phyloP scores from a whole-genome alignment of 2,329 filamentous ascomycete species.

The Helotiales sp. region DNA sequence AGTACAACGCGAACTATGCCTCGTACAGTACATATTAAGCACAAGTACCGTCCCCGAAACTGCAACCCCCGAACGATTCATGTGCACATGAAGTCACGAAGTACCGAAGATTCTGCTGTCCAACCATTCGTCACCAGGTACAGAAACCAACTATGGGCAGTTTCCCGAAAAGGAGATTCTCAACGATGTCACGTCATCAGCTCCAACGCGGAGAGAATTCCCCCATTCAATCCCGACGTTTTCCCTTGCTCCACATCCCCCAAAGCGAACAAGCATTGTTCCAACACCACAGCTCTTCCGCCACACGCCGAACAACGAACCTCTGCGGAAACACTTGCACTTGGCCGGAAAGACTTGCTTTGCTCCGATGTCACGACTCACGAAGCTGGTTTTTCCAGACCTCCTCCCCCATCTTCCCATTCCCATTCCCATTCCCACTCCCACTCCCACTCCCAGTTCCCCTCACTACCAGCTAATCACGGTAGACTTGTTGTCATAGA shows the following conservation, averaged over 20 bases:
- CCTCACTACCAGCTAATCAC: not conserved
- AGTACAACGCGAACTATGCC: too few relatives aligned
- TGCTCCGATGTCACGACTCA: not conserved
- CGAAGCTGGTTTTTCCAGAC: not conserved
- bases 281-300: not conserved
- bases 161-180: not conserved
- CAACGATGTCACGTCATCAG: not conserved
- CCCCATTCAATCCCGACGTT: not conserved
- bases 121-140: not conserved
- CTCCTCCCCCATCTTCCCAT: not conserved
- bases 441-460: not conserved
- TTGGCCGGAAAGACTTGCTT: not conserved
- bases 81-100: not conserved
- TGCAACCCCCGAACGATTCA: not conserved
- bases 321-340: not conserved
- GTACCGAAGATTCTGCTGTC: not conserved
- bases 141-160: not conserved
- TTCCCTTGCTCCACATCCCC: not conserved
- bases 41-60: not conserved
- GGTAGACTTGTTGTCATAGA: conserved; percentile 1
- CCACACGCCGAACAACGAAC: not conserved
- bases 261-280: not conserved
- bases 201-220: not conserved
- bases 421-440: too few relatives aligned
- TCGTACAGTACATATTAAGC: too few relatives aligned